Evolutionary conservation across 2,329 filamentous ascomycete genomes (phyloP).

Genomic region (Phyllosticta citrichinensis): DNA sequence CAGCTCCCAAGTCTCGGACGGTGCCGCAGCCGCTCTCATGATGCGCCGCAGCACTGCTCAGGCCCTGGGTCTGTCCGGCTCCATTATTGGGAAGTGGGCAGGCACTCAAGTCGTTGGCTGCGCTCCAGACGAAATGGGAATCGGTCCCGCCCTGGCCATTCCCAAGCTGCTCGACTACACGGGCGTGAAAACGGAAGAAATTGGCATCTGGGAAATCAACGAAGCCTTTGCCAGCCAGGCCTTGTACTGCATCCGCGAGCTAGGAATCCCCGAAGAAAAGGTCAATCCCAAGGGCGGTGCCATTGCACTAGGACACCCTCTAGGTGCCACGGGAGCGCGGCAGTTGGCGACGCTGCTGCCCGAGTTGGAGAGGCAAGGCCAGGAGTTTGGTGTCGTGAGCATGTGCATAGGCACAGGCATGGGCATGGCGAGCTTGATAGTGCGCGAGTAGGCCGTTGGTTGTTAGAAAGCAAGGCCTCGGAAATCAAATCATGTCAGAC

Average conservation of each 20-base stretch:
- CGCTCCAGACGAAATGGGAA: constrained; percentile 84
- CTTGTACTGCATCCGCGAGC: constrained; percentile 58
- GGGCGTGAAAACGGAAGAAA: constrained; percentile 56
- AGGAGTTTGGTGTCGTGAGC: constrained; percentile 74
- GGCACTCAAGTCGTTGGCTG: constrained; percentile 68
- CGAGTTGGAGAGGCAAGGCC: constrained; percentile 55
- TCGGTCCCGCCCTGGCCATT: constrained; percentile 79
- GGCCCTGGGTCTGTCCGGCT: constrained; percentile 51
- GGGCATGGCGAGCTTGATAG: constrained; percentile 35
- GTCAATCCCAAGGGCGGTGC: constrained; percentile 91
- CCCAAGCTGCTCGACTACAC: constrained; percentile 65
- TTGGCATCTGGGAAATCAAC: constrained; percentile 88
- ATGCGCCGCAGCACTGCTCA: constrained; percentile 76
- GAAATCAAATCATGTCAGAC: neutral
- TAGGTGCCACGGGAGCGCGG: constrained; percentile 78
- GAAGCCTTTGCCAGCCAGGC: constrained; percentile 62
- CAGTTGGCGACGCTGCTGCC: constrained; percentile 67
- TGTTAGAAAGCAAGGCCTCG: neutral
- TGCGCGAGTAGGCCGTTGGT: neutral
- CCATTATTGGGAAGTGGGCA: constrained; percentile 76
- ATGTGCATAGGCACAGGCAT: constrained; percentile 61
- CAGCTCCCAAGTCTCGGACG: constrained; percentile 74
- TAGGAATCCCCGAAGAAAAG: constrained; percentile 58
- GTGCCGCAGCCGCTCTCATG: constrained; percentile 72
- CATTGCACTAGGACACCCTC: constrained; percentile 85